Evolutionary conservation across 2,329 filamentous ascomycete genomes (phyloP), one percentile per base, ranked within the genome.

Genomic region (Lachnellula willkommii): DNA sequence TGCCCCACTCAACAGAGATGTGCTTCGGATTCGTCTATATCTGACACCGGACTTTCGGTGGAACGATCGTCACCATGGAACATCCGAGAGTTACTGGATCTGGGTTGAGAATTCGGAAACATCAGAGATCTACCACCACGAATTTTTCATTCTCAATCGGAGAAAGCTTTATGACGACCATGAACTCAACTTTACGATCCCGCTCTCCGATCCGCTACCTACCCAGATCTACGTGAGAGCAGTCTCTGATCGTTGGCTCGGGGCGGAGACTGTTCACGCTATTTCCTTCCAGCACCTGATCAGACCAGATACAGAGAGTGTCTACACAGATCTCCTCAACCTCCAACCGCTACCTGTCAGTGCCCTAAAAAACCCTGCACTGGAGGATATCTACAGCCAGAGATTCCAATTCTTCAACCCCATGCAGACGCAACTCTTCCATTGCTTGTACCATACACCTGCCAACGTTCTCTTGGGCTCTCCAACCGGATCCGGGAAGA

Each of bases 21-120:
- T 99, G 0, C 77, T 99, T 59, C 84, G 93, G n/a, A 91, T 99
- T 67, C 87, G 88, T 67, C 81, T 99, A 0, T 89, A 80, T 64
- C 80, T 99, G 17, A 90, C 87, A 1, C 90, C 94, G 0, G 92
- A 97, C 51, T 99, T 99, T 69, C 79, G 79, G 39, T 99, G 94
- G 94, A 95, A 96, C 65, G 93, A 97, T 63, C 85, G 89, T 47
- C 83, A 96, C 57, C 92, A 99, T 68, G 95, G 95, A 17, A 90
- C 86, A 2, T 96, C 93, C 0, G 94, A 99, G 68, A 93, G 93
- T 4, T 99, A 95, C 74, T 99, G 95, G 82, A 88, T 99, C 56
- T 99, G 94, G 95, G 93, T 99, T 3, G 94, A 99, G 71, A 96
- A 97, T 69, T 96, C 93, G 0, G 94, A 97, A 66, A 96, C 92